Evolutionary conservation across 2,329 filamentous ascomycete genomes (phyloP), one percentile per base, ranked within the genome.

Genomic region (Fusarium paranaense): DNA sequence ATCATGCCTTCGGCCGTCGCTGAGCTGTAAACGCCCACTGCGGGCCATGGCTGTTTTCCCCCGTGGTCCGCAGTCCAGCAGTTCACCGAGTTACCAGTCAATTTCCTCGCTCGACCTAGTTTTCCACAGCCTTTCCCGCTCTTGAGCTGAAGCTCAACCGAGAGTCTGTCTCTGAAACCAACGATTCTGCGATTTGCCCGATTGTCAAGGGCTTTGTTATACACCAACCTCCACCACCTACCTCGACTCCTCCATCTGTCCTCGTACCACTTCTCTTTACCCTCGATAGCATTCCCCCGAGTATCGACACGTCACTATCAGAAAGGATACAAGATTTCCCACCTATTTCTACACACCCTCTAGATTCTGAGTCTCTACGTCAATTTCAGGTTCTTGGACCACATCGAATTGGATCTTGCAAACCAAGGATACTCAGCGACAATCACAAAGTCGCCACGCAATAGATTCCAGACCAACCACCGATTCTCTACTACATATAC

Each of bases 1-100:
- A 86, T 76, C 83, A 92, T 91, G 90, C 90, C 90, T 90, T 90
- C 88, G 91, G 91, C 92, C 88, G 87, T 93, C 92, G 92, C 91
- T 94, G 92, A 93, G 93, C 94, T 96, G 93, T 97, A 95, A 95
- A 94, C 90, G 86, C 90, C 91, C 91, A 92, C 93, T 95, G 91
- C 92, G 92, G 91, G 90, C 87, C 85, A 81, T 84, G 84, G 82
- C 82, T 82, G 67, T 63, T 78, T 80, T 80, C 82, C 81, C 83
- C 70, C 80, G 73, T 88, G 90, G 90, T 90, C 89, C 90, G 91
- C 90, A 95, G 94, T 94, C 93, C 92, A 91, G 91, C 93, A 95
- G 93, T 92, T 93, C 92, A 91, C 87, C 91, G 92, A 95, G 88
- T 89, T 90, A 78, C 83, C 88, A 85, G 85, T 83, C 86, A 87